Evolutionary conservation across 2,329 filamentous ascomycete genomes (phyloP), one percentile per base, ranked within the genome.

Genomic region (Parascedosporium putredinis): DNA sequence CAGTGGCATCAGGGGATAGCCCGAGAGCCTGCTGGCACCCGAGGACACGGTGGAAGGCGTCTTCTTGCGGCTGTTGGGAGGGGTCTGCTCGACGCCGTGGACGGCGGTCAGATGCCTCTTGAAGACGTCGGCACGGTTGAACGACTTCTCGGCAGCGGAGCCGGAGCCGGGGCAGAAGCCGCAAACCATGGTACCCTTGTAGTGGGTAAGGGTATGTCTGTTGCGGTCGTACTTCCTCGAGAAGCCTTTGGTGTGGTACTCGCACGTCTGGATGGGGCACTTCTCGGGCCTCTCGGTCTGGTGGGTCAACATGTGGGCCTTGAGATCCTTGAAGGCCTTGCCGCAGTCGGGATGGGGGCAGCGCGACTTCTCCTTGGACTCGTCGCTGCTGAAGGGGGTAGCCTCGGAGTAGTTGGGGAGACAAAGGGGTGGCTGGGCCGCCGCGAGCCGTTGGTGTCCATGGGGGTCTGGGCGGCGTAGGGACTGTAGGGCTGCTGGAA

Each of bases 151-250:
- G 1, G 86, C 85, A 6, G 88, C 79, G 4, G 88, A 91, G 3
- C 90, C 90, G 24, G 87, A 88, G 29, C 88, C 88, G 1, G 89
- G 88, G 60, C 90, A 95, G 71, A 95, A 96, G 25, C 88, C 89
- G 62, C 90, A 96, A 22, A 95, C 88, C 90, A 95, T 95, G 45
- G 87, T 95, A 36, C 90, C 90, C 70, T 95, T 95, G 77, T 95
- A 96, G 65, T 96, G 90, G 4, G 90, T 96, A 54, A 95, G 68
- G 4, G 89, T 95, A 65, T 96, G 90, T 42, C 90, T 75, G 69
- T 95, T 95, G 76, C 95, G 95, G 73, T 96, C 90, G 64, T 96
- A 96, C 68, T 95, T 95, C 58, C 90, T 78, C 9, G 90, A 89
- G 62, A 96, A 96, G 3, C 90, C 90, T 68, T 95, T 95, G 61